Base-by-base conservation (phyloP, 768 basidiomycete genomes). In the Trametes cingulata region DNA sequence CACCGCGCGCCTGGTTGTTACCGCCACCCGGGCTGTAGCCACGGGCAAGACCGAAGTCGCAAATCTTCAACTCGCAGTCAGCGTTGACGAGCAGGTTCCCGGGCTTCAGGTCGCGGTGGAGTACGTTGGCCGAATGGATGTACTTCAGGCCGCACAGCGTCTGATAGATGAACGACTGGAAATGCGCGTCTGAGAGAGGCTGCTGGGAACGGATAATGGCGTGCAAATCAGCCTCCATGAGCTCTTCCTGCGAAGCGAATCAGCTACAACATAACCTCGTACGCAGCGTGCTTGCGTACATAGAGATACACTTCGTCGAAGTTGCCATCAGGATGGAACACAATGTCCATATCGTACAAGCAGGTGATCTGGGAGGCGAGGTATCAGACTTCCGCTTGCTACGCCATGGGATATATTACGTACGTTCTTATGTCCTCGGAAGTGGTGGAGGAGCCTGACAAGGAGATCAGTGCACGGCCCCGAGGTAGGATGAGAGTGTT, bases 191-290 rank as follows among this genome's bases (percentile, higher is more conserved):
- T 15, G 91, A 93, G 67, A 93, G 83, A 12, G 91, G 91, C 68
- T 93, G 91, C 49, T 91, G 89, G 24, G 91, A 93, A 49, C 91
- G 90, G 64, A 90, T 90, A 74, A 99, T 99, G 19, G 97, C 97
- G 69, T 98, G 97, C 19, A 99, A 82, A 84, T 99, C 97, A 56
- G 97, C 97, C 73, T 99, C 97, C 97, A 98, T 99, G 66, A 98
- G 85, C 74, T 99, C 97, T 78, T 98, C 95, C 91, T 98, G 75
- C 8, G n/a, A n/a, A n/a, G n/a, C n/a, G n/a, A 58, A 33, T n/a
- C 61, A 36, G 56, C 51, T 22, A 24, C 39, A 25, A 57, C 53
- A 35, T 10, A 39, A 13, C 1, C 14, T 14, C 17, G 12, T 39
- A 15, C 19, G 27, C 12, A 42, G 22, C 14, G 2, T 17, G 19